Percentiles rank a stretch among this genome's conserved stretches.
Evolutionary conservation across 75 land plant species (phyloP).

Genomic region (Picea sitchensis): DNA sequence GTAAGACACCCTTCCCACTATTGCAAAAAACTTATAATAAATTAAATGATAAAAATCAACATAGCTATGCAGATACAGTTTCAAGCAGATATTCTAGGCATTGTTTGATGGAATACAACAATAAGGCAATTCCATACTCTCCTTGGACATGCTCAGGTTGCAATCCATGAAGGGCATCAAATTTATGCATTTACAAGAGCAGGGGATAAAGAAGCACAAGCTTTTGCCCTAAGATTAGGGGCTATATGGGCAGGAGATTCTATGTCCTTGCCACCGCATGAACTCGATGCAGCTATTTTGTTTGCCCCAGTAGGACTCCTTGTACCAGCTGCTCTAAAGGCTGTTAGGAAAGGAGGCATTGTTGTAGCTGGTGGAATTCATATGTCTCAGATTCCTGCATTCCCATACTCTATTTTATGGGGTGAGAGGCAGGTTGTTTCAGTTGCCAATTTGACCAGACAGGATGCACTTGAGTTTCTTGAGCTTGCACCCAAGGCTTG

Average conservation of each 20-base stretch:
- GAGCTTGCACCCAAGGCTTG: slow-evolving; percentile 17
- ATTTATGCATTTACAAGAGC: slow-evolving; percentile 20
- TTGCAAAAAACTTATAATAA: neutral
- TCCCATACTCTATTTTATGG: slow-evolving; percentile 24
- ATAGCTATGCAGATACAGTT: neutral
- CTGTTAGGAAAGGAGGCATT: slow-evolving; percentile 16
- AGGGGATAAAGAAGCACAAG: slow-evolving; percentile 18
- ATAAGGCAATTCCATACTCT: neutral
- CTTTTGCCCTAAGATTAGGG: slow-evolving; percentile 20
- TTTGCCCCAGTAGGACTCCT: slow-evolving; percentile 19
- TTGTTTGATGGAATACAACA: neutral
- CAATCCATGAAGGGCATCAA: slow-evolving; percentile 23
- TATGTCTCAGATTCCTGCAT: slow-evolving; percentile 21
- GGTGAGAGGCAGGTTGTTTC: slow-evolving; percentile 22
- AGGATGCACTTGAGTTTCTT: slow-evolving; percentile 24
- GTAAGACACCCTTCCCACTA: neutral
- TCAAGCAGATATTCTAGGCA: slow-evolving; percentile 1
- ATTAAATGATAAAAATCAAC: neutral
- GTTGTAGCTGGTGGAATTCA: slow-evolving; percentile 25
- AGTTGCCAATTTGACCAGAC: slow-evolving; percentile 23
- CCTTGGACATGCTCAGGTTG: slow-evolving; percentile 10
- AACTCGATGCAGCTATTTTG: slow-evolving; percentile 19
- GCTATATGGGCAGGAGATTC: slow-evolving; percentile 21
- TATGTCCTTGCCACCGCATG: slow-evolving; percentile 7
- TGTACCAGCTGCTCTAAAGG: slow-evolving; percentile 16